A percentile compares a stretch with the other conserved stretches of the same genome.
These are phyloP conservation scores for Leishmania mexicana DNA, from an alignment of 208 protist species.

Conservation along the genomic window DNA sequence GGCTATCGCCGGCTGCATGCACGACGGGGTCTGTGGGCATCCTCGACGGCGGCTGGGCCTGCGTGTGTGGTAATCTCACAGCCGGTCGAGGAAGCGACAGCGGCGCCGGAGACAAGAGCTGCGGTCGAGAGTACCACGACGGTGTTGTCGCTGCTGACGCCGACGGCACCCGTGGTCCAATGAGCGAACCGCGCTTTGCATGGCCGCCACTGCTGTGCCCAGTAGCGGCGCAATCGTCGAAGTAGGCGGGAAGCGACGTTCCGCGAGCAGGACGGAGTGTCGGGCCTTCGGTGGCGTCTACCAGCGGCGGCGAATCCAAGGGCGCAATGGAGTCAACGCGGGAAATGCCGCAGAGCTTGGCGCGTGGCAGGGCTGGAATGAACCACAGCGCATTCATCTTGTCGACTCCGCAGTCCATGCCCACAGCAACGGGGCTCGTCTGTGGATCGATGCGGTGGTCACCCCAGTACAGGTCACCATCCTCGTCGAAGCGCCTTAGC, in stretches of 20 bases:
- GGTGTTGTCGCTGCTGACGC: background rate
- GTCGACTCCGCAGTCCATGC: slow-evolving; percentile 47
- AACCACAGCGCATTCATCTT: slow-evolving; percentile 40
- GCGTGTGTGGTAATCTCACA: background rate
- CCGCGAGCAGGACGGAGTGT: background rate
- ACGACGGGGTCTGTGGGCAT: background rate
- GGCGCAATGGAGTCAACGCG: slow-evolving; percentile 12
- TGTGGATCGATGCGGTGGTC: slow-evolving; percentile 19
- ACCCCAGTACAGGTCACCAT: slow-evolving; percentile 44
- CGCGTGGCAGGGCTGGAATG: slow-evolving; percentile 4
- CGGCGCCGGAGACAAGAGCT: slow-evolving; percentile 15
- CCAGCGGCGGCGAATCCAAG: background rate
- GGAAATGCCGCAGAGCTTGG: no score
- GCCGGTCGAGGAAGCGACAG: background rate
- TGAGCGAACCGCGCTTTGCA: background rate
- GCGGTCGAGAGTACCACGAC: slow-evolving; percentile 26
- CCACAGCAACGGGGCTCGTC: slow-evolving; percentile 29
- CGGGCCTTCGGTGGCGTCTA: background rate
- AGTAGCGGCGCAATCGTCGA: background rate
- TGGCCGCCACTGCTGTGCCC: background rate
- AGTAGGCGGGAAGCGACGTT: slow-evolving; percentile 22
- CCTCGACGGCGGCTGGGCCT: background rate
- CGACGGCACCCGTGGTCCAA: background rate
- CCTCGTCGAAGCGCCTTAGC: slow-evolving; percentile 26
- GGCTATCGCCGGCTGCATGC: background rate